A percentile compares a stretch with the other conserved stretches of the same genome.
These are phyloP conservation scores for Candida silvicultrix DNA, from an alignment of 805 yeast genomes.

Conservation along the genomic window DNA sequence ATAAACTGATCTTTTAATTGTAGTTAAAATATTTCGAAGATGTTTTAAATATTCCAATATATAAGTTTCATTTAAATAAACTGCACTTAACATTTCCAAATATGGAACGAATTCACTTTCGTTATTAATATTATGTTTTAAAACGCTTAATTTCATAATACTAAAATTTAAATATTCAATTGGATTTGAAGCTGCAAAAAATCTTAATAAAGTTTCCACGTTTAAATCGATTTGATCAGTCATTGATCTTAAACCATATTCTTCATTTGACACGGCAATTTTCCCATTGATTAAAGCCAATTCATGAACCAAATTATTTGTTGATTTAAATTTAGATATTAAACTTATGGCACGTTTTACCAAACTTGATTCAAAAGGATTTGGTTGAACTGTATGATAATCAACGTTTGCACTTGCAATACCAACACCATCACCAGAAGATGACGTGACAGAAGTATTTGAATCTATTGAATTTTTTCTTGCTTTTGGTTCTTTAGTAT, in stretches of 20 bases:
- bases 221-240: constrained; percentile 30
- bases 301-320: constrained; percentile 24
- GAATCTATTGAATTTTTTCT: constrained; percentile 19
- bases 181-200: constrained; percentile 46
- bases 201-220: constrained; percentile 36
- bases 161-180: constrained; percentile 32
- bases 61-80: constrained; percentile 32
- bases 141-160: constrained; percentile 20
- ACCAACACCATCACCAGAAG: constrained; percentile 20
- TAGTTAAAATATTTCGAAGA: constrained; percentile 28
- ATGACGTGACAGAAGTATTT: constrained; percentile 14
- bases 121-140: constrained; percentile 29
- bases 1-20: constrained; percentile 37
- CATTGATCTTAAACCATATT: constrained; percentile 14
- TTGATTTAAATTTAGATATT: constrained; percentile 27
- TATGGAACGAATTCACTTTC: constrained; percentile 34
- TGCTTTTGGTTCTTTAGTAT: constrained; percentile 20
- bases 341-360: constrained; percentile 24
- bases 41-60: constrained; percentile 33
- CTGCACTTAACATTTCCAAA: constrained; percentile 39
- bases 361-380: constrained; percentile 18
- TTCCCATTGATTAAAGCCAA: constrained; percentile 25
- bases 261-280: constrained; percentile 12
- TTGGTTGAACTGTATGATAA: constrained; percentile 29
- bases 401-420: constrained; percentile 26